Percentiles rank a stretch among this genome's conserved stretches.
phyloP scores from a whole-genome alignment of 2,329 filamentous ascomycete species.

The Colletotrichum lini region DNA sequence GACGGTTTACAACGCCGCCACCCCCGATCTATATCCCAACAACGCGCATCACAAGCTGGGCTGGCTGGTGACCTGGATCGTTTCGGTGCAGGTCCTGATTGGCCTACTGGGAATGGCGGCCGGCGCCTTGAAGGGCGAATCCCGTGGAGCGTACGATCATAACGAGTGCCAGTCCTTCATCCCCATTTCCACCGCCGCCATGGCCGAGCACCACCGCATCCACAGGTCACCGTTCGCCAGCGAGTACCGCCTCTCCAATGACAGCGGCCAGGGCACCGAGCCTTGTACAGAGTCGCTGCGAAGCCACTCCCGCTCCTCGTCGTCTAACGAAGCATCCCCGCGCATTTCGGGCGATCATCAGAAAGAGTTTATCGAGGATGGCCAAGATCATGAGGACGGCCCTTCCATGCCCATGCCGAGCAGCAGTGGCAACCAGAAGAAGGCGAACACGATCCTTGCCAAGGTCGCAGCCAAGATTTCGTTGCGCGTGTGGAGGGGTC shows the following conservation, averaged over 20 bases:
- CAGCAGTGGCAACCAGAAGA: constrained; percentile 54
- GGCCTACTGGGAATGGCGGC: constrained; percentile 75
- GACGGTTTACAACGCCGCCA: constrained; percentile 82
- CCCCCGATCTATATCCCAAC: constrained; percentile 87
- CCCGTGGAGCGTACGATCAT: constrained; percentile 19
- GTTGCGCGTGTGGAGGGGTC: constrained; percentile 67
- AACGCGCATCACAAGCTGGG: constrained; percentile 92
- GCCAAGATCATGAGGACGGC: constrained; percentile 55
- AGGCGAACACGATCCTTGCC: constrained; percentile 62
- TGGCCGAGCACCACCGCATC: constrained; percentile 65
- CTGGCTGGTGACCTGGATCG: constrained; percentile 84
- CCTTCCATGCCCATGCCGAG: constrained; percentile 60
- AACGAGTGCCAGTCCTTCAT: constrained; percentile 73
- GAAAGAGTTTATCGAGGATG: constrained; percentile 66
- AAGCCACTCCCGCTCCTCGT: constrained; percentile 75
- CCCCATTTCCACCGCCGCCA: constrained; percentile 70
- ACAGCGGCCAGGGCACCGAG: constrained; percentile 83
- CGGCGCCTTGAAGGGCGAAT: constrained; percentile 47
- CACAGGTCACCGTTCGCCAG: constrained; percentile 39
- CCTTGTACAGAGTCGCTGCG: constrained; percentile 76
- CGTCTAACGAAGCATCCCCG: constrained; percentile 60
- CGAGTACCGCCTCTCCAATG: constrained; percentile 73
- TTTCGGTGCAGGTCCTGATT: constrained; percentile 78
- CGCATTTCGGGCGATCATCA: constrained; percentile 22
- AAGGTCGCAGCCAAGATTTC: constrained; percentile 69